These are phyloP conservation scores for Suhomyces chickasaworum DNA, from an alignment of 1,139 yeast genomes.

Conservation along the genomic window DNA sequence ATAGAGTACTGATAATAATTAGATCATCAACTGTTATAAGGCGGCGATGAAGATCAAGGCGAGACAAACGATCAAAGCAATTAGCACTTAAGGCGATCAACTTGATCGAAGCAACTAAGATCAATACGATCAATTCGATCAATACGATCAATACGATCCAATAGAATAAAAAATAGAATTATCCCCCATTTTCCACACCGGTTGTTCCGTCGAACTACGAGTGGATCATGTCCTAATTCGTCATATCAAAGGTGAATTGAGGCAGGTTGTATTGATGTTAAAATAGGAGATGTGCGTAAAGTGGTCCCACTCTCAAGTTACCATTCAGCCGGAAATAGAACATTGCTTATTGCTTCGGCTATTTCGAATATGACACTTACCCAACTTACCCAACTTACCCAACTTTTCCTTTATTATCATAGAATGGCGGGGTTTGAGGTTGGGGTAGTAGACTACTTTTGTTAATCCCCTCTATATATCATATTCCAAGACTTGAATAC, in stretches of 20 bases:
- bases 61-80: neutral
- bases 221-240: neutral
- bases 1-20: neutral
- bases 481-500: neutral
- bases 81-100: neutral
- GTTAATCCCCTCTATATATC: neutral
- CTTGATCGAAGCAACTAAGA: neutral
- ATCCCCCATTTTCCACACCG: neutral
- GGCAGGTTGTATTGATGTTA: neutral
- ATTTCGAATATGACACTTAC: neutral
- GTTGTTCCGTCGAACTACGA: neutral
- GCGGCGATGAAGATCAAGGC: neutral
- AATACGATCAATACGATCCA: neutral
- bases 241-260: neutral
- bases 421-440: neutral
- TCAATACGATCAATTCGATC: neutral
- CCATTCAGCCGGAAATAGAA: neutral
- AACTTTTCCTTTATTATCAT: neutral
- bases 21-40: neutral
- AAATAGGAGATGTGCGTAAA: constrained; percentile 1
- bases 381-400: too few species aligned
- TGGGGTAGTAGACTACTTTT: too few species aligned
- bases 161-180: constrained; percentile 1
- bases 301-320: neutral
- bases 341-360: constrained; percentile 5